Conservation (phyloP, 2,329 filamentous ascomycete genomes). For the Lachnellula cervina region DNA sequence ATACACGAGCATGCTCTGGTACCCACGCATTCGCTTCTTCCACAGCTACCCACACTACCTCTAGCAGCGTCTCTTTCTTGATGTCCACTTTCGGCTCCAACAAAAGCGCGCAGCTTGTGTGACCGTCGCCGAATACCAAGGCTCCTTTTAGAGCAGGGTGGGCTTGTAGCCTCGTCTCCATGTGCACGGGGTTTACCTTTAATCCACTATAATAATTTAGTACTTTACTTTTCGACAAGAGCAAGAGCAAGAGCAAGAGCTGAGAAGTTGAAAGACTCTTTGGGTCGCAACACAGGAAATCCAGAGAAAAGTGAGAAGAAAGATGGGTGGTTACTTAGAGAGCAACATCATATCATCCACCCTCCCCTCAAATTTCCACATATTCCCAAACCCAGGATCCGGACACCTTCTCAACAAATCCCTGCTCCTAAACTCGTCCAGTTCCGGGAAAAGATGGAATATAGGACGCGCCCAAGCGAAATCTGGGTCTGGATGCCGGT, state of each 20-base stretch:
- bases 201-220: conserved; percentile 26
- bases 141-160: conserved; percentile 31
- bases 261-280: no score
- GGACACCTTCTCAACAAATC: conserved; percentile 33
- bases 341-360: conserved; percentile 41
- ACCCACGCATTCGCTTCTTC: conserved; percentile 14
- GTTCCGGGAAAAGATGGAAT: conserved; percentile 39
- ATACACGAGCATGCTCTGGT: conserved; percentile 16
- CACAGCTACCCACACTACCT: conserved; percentile 14
- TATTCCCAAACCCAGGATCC: conserved; percentile 14
- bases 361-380: conserved; percentile 34
- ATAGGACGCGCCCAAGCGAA: conserved; percentile 28
- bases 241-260: no score
- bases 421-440: conserved; percentile 39
- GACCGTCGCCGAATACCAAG: conserved; percentile 34
- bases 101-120: conserved; percentile 11
- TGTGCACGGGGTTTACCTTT: conserved; percentile 40
- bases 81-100: conserved; percentile 13
- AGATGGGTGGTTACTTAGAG: conserved; percentile 29
- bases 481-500: conserved; percentile 24
- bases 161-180: conserved; percentile 34
- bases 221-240: no score
- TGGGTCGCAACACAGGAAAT: no score
- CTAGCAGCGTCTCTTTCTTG: conserved; percentile 1
- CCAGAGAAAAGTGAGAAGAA: no score